These are phyloP conservation scores for Gossypium australe DNA, from an alignment of 345 rosid species.

Conservation along the genomic window DNA sequence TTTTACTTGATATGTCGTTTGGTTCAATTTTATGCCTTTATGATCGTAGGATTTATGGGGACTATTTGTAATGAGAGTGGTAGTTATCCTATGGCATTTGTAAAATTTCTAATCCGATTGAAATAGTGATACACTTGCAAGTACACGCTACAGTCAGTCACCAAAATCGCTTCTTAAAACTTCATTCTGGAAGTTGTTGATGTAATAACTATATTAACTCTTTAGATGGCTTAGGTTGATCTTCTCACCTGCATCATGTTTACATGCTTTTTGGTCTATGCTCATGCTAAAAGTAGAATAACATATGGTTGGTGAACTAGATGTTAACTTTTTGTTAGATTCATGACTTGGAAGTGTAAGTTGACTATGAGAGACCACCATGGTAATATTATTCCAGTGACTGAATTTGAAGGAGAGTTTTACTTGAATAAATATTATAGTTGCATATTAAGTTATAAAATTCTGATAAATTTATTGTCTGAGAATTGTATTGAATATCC, in stretches of 20 bases:
- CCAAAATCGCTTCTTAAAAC: neutral
- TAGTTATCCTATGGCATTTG: neutral
- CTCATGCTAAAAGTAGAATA: neutral
- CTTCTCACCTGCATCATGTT: neutral
- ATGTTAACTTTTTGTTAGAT: neutral
- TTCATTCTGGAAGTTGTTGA: neutral
- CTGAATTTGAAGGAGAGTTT: neutral
- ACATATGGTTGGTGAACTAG: neutral
- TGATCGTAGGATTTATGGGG: neutral
- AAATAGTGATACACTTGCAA: neutral
- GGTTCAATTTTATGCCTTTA: neutral
- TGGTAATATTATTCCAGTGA: neutral
- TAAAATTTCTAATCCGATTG: neutral
- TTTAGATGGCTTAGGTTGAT: neutral
- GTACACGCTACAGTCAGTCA: neutral
- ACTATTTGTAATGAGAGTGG: neutral
- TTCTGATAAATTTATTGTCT: neutral
- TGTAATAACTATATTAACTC: neutral
- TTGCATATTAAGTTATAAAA: neutral
- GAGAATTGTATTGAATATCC: neutral
- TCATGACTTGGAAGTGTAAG: neutral
- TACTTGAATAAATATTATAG: neutral
- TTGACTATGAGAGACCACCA: neutral
- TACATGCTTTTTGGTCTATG: neutral
- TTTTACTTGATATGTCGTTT: neutral